Base-by-base conservation (phyloP, 2,329 filamentous ascomycete genomes). In the Venturia asperata region DNA sequence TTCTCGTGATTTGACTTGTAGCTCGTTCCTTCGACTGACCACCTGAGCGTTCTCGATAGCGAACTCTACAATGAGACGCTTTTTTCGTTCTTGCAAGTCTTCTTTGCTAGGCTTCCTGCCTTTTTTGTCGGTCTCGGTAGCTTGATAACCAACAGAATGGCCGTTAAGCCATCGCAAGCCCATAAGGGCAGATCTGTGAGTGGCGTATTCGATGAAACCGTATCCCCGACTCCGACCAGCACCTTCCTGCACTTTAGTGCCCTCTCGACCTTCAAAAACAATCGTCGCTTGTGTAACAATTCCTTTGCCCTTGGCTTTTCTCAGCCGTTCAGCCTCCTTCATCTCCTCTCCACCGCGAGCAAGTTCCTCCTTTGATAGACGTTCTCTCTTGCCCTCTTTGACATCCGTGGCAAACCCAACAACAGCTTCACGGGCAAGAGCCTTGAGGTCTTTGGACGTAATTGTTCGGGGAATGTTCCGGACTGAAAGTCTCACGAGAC, bases 31-130 rank as follows among this genome's bases (percentile, higher is more conserved):
- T 68, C 94, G 83, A 69, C 87, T 84, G n/a, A 99, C 88, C 0
- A 99, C 94, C 72, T 97, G 92, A 0, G 91, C 92, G 71, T 99
- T 99, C 78, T 99, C 94, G 74, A 99, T 96, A 24, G 94, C 92
- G 74, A 99, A 99, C 76, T 99, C 95, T 45, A 93, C 93, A 72
- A 99, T 91, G 63, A 99, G 78, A 15, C 94, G 84, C 77, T 94
- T 92, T 74, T 91, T 93, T 77, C 89, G 91, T 69, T 94, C 92
- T 64, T 83, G 75, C n/a, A 79, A 64, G 5, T 78, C 79, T 62
- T 74, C 73, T 67, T 73, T 70, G 64, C 70, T 71, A 58, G 68
- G 67, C 56, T 66, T 69, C 52, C 77, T 77, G 67, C 73, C 72
- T 69, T 77, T 79, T 24, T 73, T 74, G 66, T 72, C 72, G 68